Conservation (phyloP, 257 asterid genomes). For the Nicotiana undulata region DNA sequence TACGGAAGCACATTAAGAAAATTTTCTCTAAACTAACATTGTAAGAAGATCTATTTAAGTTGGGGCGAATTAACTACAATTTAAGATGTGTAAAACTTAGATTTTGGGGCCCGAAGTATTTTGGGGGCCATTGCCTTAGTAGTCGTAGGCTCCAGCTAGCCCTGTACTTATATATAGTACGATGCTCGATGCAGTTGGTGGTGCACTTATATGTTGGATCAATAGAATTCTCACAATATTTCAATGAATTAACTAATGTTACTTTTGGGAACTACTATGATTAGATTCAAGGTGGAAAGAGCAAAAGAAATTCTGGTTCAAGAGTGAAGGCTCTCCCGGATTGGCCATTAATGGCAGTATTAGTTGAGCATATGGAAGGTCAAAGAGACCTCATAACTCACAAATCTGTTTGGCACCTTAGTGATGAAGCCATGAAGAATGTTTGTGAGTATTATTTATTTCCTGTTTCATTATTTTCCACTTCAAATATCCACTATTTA, state of each 20-base stretch:
- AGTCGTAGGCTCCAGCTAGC: too few relatives aligned
- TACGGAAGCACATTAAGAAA: too few relatives aligned
- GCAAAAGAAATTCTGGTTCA: constrained; percentile 13
- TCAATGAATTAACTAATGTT: neutral
- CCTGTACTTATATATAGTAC: too few relatives aligned
- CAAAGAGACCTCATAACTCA: constrained; percentile 78
- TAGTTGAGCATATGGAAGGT: constrained; percentile 78
- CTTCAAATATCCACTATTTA: neutral
- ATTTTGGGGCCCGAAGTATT: too few relatives aligned
- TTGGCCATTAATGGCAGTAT: constrained; percentile 83
- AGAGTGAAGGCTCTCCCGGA: constrained; percentile 54
- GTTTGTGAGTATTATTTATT: constrained; percentile 15
- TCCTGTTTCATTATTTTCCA: neutral
- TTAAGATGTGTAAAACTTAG: too few relatives aligned
- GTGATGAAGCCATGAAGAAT: constrained; percentile 73
- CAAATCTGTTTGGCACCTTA: constrained; percentile 86
- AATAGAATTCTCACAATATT: neutral
- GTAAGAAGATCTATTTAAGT: too few relatives aligned
- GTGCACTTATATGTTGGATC: neutral
- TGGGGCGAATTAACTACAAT: too few relatives aligned
- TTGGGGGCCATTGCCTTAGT: too few relatives aligned
- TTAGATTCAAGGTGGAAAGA: constrained; percentile 24
- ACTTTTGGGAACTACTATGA: neutral
- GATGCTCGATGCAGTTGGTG: neutral
- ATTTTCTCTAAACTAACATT: too few relatives aligned